Evolutionary conservation across 352 stramenopile genomes (phyloP).

Genomic region (Phytophthora idaei): DNA sequence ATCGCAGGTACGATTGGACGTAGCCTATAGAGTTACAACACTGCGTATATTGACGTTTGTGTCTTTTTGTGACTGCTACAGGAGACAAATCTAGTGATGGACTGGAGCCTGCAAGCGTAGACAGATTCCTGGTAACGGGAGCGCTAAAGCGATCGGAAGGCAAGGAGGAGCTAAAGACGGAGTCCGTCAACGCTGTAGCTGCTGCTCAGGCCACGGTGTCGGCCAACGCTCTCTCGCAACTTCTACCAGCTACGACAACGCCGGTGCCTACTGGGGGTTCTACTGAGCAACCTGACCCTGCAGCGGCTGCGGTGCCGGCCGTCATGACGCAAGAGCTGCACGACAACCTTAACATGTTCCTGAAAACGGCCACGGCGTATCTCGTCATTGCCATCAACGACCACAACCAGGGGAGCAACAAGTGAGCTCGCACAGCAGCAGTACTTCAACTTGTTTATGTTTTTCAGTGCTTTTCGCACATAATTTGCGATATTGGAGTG

Average conservation of each 20-base stretch:
- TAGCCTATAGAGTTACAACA: background rate
- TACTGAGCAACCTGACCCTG: background rate
- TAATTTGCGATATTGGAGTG: constrained; percentile 4
- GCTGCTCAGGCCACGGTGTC: constrained; percentile 12
- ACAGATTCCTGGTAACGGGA: constrained; percentile 25
- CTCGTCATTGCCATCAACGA: constrained; percentile 39
- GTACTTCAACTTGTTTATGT: constrained; percentile 21
- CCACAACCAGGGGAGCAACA: constrained; percentile 20
- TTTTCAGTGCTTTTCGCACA: constrained; percentile 10
- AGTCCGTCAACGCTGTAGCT: constrained; percentile 4
- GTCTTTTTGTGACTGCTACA: constrained; percentile 7
- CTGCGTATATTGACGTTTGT: background rate
- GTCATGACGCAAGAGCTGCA: constrained; percentile 31
- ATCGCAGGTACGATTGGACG: constrained; percentile 25
- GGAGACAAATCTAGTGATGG: constrained; percentile 16
- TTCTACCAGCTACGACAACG: constrained; percentile 18
- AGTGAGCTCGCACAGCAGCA: constrained; percentile 5
- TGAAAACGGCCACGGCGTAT: constrained; percentile 44
- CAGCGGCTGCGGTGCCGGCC: background rate
- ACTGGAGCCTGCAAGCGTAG: constrained; percentile 19
- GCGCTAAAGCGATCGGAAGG: constrained; percentile 1
- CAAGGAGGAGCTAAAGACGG: constrained; percentile 1
- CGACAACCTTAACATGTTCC: constrained; percentile 41
- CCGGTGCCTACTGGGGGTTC: background rate
- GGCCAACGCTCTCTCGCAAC: constrained; percentile 16